Conservation (phyloP, 441 rosid species). For the Pelargonium cotyledonis region DNA sequence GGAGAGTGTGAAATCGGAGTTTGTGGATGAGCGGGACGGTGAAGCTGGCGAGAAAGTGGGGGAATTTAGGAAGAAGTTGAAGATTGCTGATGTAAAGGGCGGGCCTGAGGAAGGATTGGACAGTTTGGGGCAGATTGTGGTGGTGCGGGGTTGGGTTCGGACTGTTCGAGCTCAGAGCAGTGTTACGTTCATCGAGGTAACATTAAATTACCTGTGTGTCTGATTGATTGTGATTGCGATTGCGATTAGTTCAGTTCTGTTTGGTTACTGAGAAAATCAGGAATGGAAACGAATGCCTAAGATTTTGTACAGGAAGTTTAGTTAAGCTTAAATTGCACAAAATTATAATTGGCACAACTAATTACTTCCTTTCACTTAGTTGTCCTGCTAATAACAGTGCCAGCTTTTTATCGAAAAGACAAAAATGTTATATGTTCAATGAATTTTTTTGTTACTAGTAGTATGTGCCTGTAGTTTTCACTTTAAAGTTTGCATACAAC, state of each 20-base stretch:
- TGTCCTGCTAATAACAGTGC: too few species aligned
- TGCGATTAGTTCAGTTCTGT: neutral
- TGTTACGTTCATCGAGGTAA: conserved; percentile 75
- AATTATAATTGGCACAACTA: too few species aligned
- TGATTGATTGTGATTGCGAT: neutral
- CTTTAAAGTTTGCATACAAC: too few species aligned
- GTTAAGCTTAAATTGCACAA: neutral
- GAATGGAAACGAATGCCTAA: neutral
- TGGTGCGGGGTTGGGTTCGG: conserved; percentile 81
- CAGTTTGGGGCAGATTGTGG: conserved; percentile 54
- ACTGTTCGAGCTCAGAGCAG: conserved; percentile 84
- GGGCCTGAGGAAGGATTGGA: conserved; percentile 55
- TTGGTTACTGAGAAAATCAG: neutral
- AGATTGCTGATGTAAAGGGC: conserved; percentile 65
- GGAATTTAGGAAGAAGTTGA: conserved; percentile 55
- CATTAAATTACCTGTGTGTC: neutral
- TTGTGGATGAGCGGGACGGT: conserved; percentile 19
- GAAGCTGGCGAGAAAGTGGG: conserved; percentile 31
- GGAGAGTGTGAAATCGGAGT: neutral
- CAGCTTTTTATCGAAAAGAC: too few species aligned
- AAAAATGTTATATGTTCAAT: too few species aligned
- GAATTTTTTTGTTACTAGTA: too few species aligned
- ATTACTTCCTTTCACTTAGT: too few species aligned
- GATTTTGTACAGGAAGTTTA: neutral
- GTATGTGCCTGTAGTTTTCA: too few species aligned